phyloP scores from a whole-genome alignment of 805 yeast species.

The Scheffersomyces amazonensis region DNA sequence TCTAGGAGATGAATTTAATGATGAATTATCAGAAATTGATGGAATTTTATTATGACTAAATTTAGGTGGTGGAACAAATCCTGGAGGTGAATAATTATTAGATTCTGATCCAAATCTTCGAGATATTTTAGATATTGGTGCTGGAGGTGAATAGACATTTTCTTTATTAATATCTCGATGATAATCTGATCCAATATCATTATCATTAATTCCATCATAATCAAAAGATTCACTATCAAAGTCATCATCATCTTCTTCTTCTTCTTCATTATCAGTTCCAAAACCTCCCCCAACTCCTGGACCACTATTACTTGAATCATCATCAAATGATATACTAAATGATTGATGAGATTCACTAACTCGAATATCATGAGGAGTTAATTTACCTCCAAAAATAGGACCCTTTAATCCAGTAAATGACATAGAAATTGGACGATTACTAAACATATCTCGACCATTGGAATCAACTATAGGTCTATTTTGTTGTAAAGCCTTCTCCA shows the following conservation, averaged over 20 bases:
- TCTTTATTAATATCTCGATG: conserved; percentile 4
- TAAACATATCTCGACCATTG: conserved; percentile 9
- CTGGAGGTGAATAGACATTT: conserved; percentile 2
- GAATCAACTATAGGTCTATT: conserved; percentile 5
- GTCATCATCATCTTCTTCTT: conserved; percentile 16
- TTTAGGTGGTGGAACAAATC: conserved; percentile 12
- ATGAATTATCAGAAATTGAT: conserved; percentile 22
- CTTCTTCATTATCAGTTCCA: conserved; percentile 22
- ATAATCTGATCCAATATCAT: conserved; percentile 4
- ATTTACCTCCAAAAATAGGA: conserved; percentile 48
- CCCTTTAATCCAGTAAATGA: conserved; percentile 64
- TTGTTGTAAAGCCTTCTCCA: conserved; percentile 14
- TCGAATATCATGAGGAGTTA: conserved; percentile 25
- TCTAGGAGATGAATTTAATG: conserved; percentile 26
- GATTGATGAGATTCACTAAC: conserved; percentile 40
- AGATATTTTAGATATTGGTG: conserved; percentile 3
- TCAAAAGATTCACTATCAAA: conserved; percentile 9
- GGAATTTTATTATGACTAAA: conserved; percentile 31
- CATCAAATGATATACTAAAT: conserved; percentile 34
- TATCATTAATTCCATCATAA: background rate
- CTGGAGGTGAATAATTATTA: conserved; percentile 7
- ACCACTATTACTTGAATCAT: conserved; percentile 23
- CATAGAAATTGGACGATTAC: conserved; percentile 42
- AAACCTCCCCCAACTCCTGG: conserved; percentile 42
- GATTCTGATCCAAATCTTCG: conserved; percentile 1